Evolutionary conservation across 768 basidiomycete species (phyloP).

Genomic region (Crepidotus variabilis): DNA sequence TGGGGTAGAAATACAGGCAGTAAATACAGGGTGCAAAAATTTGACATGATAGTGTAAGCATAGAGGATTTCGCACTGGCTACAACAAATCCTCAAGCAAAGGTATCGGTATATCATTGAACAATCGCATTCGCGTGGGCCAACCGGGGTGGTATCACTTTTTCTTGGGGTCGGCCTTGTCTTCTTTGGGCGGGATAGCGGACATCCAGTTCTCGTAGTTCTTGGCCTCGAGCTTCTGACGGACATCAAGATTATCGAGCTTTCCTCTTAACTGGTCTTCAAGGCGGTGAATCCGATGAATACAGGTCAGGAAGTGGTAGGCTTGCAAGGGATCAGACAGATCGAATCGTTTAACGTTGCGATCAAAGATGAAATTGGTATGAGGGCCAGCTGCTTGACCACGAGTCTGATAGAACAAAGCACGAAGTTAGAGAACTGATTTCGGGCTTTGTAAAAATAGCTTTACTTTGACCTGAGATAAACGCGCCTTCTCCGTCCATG

Average conservation of each 20-base stretch:
- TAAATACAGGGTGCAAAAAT: too few species aligned
- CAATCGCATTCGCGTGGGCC: too few species aligned
- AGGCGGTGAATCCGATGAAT: neutral
- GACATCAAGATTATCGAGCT: neutral
- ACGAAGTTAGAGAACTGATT: too few species aligned
- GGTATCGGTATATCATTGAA: too few species aligned
- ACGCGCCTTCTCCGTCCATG: neutral
- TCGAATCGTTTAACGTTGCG: neutral
- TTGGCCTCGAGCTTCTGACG: neutral
- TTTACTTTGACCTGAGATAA: neutral
- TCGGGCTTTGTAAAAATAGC: too few species aligned
- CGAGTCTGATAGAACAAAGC: neutral
- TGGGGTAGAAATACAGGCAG: too few species aligned
- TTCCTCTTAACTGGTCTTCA: neutral
- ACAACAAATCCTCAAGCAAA: too few species aligned
- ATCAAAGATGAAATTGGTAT: neutral
- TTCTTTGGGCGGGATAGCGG: neutral
- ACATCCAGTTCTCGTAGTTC: neutral
- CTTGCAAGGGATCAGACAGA: neutral
- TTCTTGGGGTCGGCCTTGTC: too few species aligned
- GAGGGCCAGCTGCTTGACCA: neutral
- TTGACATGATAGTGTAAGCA: too few species aligned
- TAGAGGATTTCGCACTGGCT: too few species aligned
- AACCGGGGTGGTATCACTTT: too few species aligned
- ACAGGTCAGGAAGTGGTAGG: neutral